Conservation (phyloP, 768 basidiomycete species). For the Pleurotus giganteus region DNA sequence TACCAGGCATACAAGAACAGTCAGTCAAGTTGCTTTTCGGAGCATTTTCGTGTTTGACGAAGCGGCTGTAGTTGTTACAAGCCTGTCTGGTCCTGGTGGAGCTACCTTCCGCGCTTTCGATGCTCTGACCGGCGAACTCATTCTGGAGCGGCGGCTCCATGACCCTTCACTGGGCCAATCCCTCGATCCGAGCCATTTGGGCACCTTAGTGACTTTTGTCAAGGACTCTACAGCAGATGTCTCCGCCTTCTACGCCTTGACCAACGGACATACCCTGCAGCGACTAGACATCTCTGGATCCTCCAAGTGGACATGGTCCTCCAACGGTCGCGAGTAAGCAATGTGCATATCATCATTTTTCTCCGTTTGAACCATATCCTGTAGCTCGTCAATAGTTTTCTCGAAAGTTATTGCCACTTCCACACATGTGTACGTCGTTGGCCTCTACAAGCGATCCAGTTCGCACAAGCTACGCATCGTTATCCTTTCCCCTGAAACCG, state of each 20-base stretch:
- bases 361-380: background rate
- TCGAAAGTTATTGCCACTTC: conserved; percentile 57
- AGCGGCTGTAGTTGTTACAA: conserved; percentile 50
- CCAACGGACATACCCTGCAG: conserved; percentile 58
- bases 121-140: conserved; percentile 54
- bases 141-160: conserved; percentile 66
- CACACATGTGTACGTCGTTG: conserved; percentile 55
- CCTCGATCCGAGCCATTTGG: conserved; percentile 53
- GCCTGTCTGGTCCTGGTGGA: conserved; percentile 76
- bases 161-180: conserved; percentile 37
- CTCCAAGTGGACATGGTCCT: conserved; percentile 69
- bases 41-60: conserved; percentile 5
- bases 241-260: conserved; percentile 46
- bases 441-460: conserved; percentile 45
- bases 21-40: conserved; percentile 31
- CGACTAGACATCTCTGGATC: conserved; percentile 53
- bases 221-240: conserved; percentile 15
- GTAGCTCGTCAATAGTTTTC: conserved; percentile 64
- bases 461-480: conserved; percentile 69
- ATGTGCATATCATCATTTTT: background rate
- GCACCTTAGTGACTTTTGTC: conserved; percentile 46
- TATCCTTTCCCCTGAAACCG: conserved; percentile 53
- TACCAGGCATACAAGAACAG: conserved; percentile 60
- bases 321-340: conserved; percentile 63
- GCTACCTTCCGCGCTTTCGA: conserved; percentile 71